Percentiles rank a stretch among this genome's conserved stretches.
These are phyloP conservation scores for Fusarium verrucosum DNA, from an alignment of 2,329 filamentous ascomycete species.

Conservation along the genomic window DNA sequence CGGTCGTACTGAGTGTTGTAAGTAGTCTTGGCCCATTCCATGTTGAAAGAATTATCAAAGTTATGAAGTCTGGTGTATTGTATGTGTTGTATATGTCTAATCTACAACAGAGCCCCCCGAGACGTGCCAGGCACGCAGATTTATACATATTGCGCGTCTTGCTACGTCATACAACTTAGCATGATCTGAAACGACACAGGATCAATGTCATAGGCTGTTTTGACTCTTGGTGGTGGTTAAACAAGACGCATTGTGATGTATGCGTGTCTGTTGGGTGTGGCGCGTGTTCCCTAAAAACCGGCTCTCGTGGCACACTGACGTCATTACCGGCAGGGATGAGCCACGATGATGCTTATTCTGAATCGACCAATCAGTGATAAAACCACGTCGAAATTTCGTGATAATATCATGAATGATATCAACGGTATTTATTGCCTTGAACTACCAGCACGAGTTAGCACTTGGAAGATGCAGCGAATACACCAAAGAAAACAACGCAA, in stretches of 20 bases:
- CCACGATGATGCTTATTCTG: conserved; percentile 8
- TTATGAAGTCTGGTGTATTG: not conserved
- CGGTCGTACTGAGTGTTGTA: conserved; percentile 78
- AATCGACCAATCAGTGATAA: not conserved
- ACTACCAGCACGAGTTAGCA: too few species aligned
- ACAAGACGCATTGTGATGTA: conserved; percentile 37
- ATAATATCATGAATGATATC: too few species aligned
- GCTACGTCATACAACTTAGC: conserved; percentile 38
- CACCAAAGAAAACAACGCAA: too few species aligned
- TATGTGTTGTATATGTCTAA: not conserved
- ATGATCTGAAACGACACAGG: conserved; percentile 23
- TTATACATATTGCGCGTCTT: conserved; percentile 19
- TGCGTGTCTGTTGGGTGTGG: conserved; percentile 31
- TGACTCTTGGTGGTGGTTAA: conserved; percentile 25
- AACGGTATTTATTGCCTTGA: too few species aligned
- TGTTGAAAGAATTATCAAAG: conserved; percentile 23
- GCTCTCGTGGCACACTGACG: conserved; percentile 39
- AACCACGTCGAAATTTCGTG: not conserved
- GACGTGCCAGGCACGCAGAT: not conserved
- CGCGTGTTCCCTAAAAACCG: conserved; percentile 36
- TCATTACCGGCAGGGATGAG: conserved; percentile 35
- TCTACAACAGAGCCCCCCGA: not conserved
- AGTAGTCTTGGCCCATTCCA: conserved; percentile 68
- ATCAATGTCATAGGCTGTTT: conserved; percentile 30
- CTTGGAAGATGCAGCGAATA: too few species aligned